phyloP scores from a whole-genome alignment of 2,329 filamentous ascomycete species.

The Penicillium italicum region DNA sequence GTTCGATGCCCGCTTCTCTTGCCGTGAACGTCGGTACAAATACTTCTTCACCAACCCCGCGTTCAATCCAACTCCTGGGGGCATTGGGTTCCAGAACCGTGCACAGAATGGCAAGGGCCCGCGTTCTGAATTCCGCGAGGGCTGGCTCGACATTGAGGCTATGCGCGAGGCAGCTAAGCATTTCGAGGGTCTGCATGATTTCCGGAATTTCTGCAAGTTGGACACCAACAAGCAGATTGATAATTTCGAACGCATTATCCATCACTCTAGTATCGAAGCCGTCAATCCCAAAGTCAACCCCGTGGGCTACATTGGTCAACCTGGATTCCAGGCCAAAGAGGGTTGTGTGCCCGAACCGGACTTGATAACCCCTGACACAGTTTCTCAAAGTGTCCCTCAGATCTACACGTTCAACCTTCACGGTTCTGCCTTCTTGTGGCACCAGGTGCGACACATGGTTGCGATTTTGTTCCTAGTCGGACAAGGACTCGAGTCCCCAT shows the following conservation, averaged over 20 bases:
- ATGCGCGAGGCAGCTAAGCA: slow-evolving; percentile 79
- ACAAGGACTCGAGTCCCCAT: slow-evolving; percentile 76
- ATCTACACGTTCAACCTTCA: slow-evolving; percentile 86
- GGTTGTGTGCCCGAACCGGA: slow-evolving; percentile 15
- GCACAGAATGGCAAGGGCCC: slow-evolving; percentile 20
- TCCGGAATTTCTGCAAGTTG: slow-evolving; percentile 94
- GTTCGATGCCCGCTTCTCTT: slow-evolving; percentile 91
- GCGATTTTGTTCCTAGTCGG: slow-evolving; percentile 86
- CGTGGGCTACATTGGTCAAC: slow-evolving; percentile 53
- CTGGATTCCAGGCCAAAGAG: slow-evolving; percentile 44
- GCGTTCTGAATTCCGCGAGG: slow-evolving; percentile 50
- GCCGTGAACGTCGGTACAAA: slow-evolving; percentile 82
- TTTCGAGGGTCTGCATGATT: slow-evolving; percentile 84
- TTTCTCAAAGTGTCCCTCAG: slow-evolving; percentile 50
- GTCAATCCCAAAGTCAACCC: slow-evolving; percentile 54
- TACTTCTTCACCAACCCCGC: slow-evolving; percentile 98
- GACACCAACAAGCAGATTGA: slow-evolving; percentile 85
- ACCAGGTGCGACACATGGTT: slow-evolving; percentile 96
- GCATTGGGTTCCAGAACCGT: slow-evolving; percentile 47
- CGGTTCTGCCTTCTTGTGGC: slow-evolving; percentile 93
- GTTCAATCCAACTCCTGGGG: slow-evolving; percentile 64
- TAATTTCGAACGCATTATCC: slow-evolving; percentile 76
- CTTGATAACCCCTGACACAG: slow-evolving; percentile 12
- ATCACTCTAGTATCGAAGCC: slow-evolving; percentile 72
- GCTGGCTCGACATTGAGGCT: slow-evolving; percentile 80